phyloP scores from a whole-genome alignment of 306 rosid species.

The Hippophae gyantsensis region DNA sequence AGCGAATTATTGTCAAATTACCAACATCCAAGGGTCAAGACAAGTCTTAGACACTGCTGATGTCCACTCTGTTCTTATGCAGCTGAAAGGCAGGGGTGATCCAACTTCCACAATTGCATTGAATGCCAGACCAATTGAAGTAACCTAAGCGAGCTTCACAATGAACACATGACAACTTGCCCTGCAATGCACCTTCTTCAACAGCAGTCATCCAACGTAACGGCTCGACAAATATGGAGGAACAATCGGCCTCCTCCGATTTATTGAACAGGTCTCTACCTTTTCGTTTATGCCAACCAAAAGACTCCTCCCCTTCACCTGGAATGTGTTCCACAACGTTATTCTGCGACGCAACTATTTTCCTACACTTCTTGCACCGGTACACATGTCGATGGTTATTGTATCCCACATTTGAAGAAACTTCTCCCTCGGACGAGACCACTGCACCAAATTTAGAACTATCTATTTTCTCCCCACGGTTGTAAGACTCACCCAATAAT shows the following conservation, averaged over 20 bases:
- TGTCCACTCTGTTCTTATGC: constrained; percentile 76
- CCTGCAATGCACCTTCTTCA: constrained; percentile 91
- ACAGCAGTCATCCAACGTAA: constrained; percentile 95
- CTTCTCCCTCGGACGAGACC: constrained; percentile 43
- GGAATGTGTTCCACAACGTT: constrained; percentile 77
- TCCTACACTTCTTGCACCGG: constrained; percentile 88
- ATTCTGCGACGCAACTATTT: constrained; percentile 73
- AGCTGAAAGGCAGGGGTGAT: constrained; percentile 96
- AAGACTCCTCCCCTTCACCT: constrained; percentile 76
- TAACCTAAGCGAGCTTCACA: constrained; percentile 91
- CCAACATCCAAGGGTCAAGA: background rate
- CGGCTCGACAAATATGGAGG: constrained; percentile 90
- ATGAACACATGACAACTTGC: constrained; percentile 75
- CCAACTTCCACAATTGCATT: constrained; percentile 99
- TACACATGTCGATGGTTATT: constrained; percentile 33
- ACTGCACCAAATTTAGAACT: constrained; percentile 68
- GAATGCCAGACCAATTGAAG: constrained; percentile 91
- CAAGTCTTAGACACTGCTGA: constrained; percentile 41
- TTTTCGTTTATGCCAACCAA: constrained; percentile 60
- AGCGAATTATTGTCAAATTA: too few relatives aligned
- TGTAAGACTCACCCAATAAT: constrained; percentile 59
- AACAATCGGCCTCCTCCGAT: constrained; percentile 66
- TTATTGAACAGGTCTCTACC: constrained; percentile 60
- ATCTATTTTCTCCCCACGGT: constrained; percentile 59
- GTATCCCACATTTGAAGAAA: constrained; percentile 34